These are phyloP conservation scores for Aureobasidium sp. DNA, from an alignment of 2,329 filamentous ascomycete genomes.

Conservation along the genomic window DNA sequence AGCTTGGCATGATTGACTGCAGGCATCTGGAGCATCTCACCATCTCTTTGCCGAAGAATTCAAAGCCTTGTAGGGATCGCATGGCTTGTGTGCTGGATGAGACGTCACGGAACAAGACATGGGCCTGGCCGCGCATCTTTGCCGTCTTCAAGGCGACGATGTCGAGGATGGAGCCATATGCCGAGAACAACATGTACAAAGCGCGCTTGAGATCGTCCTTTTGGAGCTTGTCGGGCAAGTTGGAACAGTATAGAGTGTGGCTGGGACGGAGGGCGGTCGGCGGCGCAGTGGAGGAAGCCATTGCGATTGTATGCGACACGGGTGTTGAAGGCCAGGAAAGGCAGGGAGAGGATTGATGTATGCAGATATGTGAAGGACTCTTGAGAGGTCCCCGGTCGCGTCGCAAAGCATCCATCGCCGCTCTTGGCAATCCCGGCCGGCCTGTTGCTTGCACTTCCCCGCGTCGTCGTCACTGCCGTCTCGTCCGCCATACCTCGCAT, in stretches of 20 bases:
- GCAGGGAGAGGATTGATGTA: too few relatives aligned
- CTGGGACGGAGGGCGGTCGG: conserved; percentile 7
- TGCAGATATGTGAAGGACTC: too few relatives aligned
- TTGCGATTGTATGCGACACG: not conserved
- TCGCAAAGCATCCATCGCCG: too few relatives aligned
- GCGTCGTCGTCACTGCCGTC: conserved; percentile 15
- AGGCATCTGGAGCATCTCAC: conserved; percentile 55
- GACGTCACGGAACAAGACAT: conserved; percentile 82
- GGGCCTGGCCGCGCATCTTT: conserved; percentile 94
- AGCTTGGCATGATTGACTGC: not conserved
- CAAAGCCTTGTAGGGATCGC: conserved; percentile 76
- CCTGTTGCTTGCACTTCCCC: too few relatives aligned
- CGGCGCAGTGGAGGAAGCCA: conserved; percentile 7
- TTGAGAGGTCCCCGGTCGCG: too few relatives aligned
- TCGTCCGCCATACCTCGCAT: too few relatives aligned
- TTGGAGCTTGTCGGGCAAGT: conserved; percentile 82
- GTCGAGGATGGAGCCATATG: conserved; percentile 87
- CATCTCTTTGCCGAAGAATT: conserved; percentile 78
- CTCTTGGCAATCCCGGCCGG: too few relatives aligned
- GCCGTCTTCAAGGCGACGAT: conserved; percentile 80
- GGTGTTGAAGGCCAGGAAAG: too few relatives aligned
- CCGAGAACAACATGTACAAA: conserved; percentile 89
- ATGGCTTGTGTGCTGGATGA: conserved; percentile 92
- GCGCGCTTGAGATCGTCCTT: conserved; percentile 81
- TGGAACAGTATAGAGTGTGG: conserved; percentile 75